A percentile compares a stretch with the other conserved stretches of the same genome.
Evolutionary conservation across 2,329 filamentous ascomycete species (phyloP).

Genomic region (Gyromitra esculenta): DNA sequence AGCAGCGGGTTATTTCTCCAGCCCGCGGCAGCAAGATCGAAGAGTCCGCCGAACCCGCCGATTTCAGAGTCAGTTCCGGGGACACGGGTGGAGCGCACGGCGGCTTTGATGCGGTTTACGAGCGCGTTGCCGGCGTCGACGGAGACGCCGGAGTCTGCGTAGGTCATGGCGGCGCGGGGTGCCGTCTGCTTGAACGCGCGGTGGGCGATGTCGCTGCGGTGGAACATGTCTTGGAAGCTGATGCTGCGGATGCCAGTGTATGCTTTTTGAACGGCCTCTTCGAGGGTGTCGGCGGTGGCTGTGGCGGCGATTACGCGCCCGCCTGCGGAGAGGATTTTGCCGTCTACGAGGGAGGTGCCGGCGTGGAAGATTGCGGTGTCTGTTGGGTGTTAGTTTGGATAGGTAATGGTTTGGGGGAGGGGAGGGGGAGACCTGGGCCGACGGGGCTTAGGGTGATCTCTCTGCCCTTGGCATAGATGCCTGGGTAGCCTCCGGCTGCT

Average conservation of each 20-base stretch:
- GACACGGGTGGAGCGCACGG: constrained; percentile 83
- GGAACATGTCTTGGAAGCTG: constrained; percentile 89
- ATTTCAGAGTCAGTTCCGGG: constrained; percentile 92
- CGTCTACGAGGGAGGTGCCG: constrained; percentile 75
- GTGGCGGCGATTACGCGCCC: constrained; percentile 95
- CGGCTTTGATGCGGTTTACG: constrained; percentile 88
- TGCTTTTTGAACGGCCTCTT: constrained; percentile 85
- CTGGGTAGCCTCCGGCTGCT: constrained; percentile 89
- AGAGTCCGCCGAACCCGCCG: constrained; percentile 90
- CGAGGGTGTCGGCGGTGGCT: constrained; percentile 77
- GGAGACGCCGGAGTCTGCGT: constrained; percentile 90
- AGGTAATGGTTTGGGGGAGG: constrained; percentile 65
- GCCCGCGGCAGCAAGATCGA: constrained; percentile 79
- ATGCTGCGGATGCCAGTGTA: constrained; percentile 84
- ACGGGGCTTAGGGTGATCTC: constrained; percentile 66
- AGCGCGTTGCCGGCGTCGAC: constrained; percentile 94
- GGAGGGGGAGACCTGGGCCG: constrained; percentile 57
- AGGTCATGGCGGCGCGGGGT: constrained; percentile 71
- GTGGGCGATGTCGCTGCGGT: constrained; percentile 84
- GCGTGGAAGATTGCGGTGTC: constrained; percentile 88
- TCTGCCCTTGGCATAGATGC: constrained; percentile 81
- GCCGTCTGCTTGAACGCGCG: constrained; percentile 58
- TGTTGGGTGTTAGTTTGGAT: constrained; percentile 57
- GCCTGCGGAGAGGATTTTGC: constrained; percentile 78
- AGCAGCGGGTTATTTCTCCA: constrained; percentile 81